Evolutionary conservation across 1,284 basidiomycete species (phyloP), one percentile per base, ranked within the genome.

Genomic region (Rhodofomes roseus): DNA sequence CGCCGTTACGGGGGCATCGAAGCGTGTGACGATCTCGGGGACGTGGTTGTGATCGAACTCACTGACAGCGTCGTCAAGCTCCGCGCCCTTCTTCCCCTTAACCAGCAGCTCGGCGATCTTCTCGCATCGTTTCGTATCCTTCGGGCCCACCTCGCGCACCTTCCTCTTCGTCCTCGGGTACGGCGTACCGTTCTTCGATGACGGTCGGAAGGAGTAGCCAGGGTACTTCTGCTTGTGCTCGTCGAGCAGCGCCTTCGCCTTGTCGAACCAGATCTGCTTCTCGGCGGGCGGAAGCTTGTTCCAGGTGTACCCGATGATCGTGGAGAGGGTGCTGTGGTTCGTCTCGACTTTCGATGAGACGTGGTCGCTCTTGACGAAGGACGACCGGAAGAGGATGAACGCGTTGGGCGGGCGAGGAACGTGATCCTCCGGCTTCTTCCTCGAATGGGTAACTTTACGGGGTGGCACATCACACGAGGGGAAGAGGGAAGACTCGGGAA

Each of bases 371-470:
- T 86, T 83, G 69, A 95, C 92, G 71, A 95, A 94, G 56, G 93
- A 89, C 37, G 91, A 92, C 63, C 95, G 86, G 77, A 95, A 97
- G 73, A 97, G 86, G 68, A 97, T 96, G 78, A 96, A 97, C 52
- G 95, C 94, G 76, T 97, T 97, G 43, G 93, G 89, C 0, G 95
- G 95, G 34, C 95, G 86, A 54, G 95, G 93, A 71, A 96, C 92
- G 75, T 96, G 90, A 64, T 89, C 85, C 16, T 85, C 79, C 56
- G 85, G 80, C 70, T 85, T 86, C 74, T 87, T 87, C 76, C 84
- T 87, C 40, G 79, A 77, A 66, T 89, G 87, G 0, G 65, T 70
- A 9, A 63, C 57, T 34, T 60, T 53, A 1, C 66, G 55, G 29
- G 65, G 53, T 41, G 63, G 64, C 62, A 55, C 63, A 53, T 72